Base-by-base conservation (phyloP, 2,329 filamentous ascomycete genomes). In the Talaromyces albobiverticillius region DNA sequence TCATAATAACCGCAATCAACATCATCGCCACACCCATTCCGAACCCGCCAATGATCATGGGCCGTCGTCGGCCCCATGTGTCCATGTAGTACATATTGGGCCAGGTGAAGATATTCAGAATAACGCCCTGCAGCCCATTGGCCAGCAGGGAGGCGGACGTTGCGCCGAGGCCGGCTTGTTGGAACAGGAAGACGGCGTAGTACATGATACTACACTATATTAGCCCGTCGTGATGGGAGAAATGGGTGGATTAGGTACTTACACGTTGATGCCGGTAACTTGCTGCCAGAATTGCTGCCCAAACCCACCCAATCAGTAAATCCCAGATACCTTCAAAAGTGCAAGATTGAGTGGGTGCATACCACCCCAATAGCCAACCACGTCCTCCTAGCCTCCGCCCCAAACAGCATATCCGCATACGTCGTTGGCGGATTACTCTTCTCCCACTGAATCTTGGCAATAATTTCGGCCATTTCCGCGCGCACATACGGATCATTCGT, bases 61-160 rank as follows among this genome's bases (percentile, higher is more conserved):
- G 64, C 18, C 41, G 63, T 14, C 63, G 55, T 14, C 65, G 63
- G 6, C 65, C 65, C 64, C 64, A 66, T 22, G 51, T 61, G 31
- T 68, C 65, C 46, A 67, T 63, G 41, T 59, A 66, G 34, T 63
- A 65, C 60, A 66, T 65, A 29, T 64, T 63, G 0, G 62, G 61
- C 46, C 59, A 61, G 1, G 66, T 68, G 51, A 66, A 64, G n/a
- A 67, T 56, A 26, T 67, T 60, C 26, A 67, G 53, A 8, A 67
- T 59, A 11, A 64, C 63, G 1, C 65, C 66, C 26, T 64, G 61
- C 9, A 68, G 60, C 1, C 65, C 65, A 11, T 66, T 67, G 8
- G 65, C 64, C 0, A 67, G 58, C 8, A 68, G 59, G 0, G 65
- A 66, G 3, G 60, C 53, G 3, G 56, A 56, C 1, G 58, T 62